Percentiles rank a stretch among this genome's conserved stretches.
Evolutionary conservation across 1,139 yeast species (phyloP).

Genomic region (Pichia sp.): DNA sequence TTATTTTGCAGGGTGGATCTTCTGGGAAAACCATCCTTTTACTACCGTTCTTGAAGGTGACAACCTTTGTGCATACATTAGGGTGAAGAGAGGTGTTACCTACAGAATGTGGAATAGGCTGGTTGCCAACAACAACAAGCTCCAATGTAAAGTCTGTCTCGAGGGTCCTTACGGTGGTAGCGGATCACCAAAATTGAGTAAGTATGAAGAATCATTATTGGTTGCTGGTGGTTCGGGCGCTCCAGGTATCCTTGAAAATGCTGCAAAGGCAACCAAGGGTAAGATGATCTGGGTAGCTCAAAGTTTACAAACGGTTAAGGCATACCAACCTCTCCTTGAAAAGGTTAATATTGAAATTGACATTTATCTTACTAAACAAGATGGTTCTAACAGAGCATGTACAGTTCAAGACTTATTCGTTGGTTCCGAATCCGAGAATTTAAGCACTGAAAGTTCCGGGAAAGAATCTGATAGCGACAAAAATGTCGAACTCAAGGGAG

Average conservation of each 20-base stretch:
- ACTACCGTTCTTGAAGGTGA: slow-evolving; percentile 27
- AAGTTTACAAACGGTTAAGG: slow-evolving; percentile 5
- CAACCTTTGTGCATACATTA: slow-evolving; percentile 31
- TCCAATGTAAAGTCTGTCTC: slow-evolving; percentile 35
- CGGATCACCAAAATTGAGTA: slow-evolving; percentile 25
- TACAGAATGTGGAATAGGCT: slow-evolving; percentile 24
- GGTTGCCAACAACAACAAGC: slow-evolving; percentile 12
- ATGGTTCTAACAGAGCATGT: background rate
- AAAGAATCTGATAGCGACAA: background rate
- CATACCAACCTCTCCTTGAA: slow-evolving; percentile 9
- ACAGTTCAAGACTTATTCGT: background rate
- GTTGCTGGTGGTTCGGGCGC: slow-evolving; percentile 57
- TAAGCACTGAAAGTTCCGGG: background rate
- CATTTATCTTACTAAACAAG: slow-evolving; percentile 18
- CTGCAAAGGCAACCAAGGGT: slow-evolving; percentile 1
- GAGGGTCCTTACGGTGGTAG: slow-evolving; percentile 63
- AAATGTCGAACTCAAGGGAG: background rate
- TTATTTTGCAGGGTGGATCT: slow-evolving; percentile 21
- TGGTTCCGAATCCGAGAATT: slow-evolving; percentile 2
- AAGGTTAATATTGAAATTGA: slow-evolving; percentile 12
- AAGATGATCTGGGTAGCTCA: slow-evolving; percentile 12
- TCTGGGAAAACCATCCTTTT: slow-evolving; percentile 40
- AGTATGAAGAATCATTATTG: slow-evolving; percentile 51
- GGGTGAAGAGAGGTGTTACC: slow-evolving; percentile 34
- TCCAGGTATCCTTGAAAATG: slow-evolving; percentile 4